Base-by-base conservation (phyloP, 108 stramenopile genomes). In the Nannochloropsis salina region DNA sequence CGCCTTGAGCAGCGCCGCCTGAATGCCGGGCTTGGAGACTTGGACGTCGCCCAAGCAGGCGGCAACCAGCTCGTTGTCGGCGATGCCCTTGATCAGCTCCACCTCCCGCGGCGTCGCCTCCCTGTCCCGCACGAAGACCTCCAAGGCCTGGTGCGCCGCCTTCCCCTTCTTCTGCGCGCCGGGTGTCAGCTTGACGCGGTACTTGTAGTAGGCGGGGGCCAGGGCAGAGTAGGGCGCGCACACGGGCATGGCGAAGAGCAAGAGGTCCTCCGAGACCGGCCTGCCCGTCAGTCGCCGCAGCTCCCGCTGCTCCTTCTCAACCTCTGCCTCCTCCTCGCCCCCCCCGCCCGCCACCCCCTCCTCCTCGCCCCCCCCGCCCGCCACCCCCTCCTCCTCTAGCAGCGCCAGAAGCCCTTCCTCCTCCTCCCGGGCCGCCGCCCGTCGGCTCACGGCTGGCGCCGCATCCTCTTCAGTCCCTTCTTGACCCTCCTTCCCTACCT, bases 141-240 rank as follows among this genome's bases (percentile, higher is more conserved):
- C 90, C 6, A 91, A 44, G 41, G 88, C 90, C 81, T 87, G 86
- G 44, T 91, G 90, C 0, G 84, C 91, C 10, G 88, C 92, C 80
- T 91, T 91, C 45, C 92, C 92, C 45, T 90, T 91, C 91, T 93
- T 93, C 41, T 80, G 45, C 44, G 87, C 44, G 21, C 92, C 92
- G 1, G 92, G 92, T 5, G 87, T 87, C 41, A 93, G 80, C 90
- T 93, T 93, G 42, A 91, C 94, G 43, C 93, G 90, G 87, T 95
- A 96, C 45, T 92, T 92, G 91, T 95, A 97, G 80, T 94, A 87
- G 41, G 93, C 93, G 12, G 47, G 47, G 10, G 47, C 10, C 43
- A 98, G 87, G 20, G 94, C 93, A 21, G 92, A 88, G 87, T 98
- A 98, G 22, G 97, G 97, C 21, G 94, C 97, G 89, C 95, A 96